Evolutionary conservation across 2,329 filamentous ascomycete species (phyloP).

Genomic region (Colletotrichum karsti): DNA sequence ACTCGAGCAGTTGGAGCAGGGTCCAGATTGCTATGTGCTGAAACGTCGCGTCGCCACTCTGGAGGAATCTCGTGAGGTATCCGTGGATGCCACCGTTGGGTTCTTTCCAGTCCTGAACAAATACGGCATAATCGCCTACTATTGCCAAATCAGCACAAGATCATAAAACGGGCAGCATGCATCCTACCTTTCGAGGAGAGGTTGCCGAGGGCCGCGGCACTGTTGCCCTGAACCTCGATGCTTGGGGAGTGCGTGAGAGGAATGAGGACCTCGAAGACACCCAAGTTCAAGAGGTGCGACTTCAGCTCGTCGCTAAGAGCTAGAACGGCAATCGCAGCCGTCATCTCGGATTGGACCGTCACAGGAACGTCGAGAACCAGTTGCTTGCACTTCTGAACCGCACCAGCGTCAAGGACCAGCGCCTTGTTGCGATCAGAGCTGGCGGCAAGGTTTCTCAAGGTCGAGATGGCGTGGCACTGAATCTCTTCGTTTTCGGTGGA

Average conservation of each 20-base stretch:
- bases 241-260: conserved; percentile 94
- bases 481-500: conserved; percentile 99
- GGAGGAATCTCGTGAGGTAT: conserved; percentile 91
- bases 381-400: conserved; percentile 98
- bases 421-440: conserved; percentile 98
- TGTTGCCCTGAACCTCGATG: conserved; percentile 98
- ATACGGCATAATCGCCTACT: conserved; percentile 98
- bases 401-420: conserved; percentile 93
- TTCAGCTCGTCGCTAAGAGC: conserved; percentile 97
- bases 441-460: conserved; percentile 91
- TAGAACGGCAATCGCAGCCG: conserved; percentile 96
- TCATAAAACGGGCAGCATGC: neutral
- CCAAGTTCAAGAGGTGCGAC: conserved; percentile 86
- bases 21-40: conserved; percentile 99
- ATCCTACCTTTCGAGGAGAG: conserved; percentile 90
- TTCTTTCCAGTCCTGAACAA: conserved; percentile 92
- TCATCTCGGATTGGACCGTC: conserved; percentile 98
- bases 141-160: conserved; percentile 23
- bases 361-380: conserved; percentile 92
- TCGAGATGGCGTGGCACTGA: conserved; percentile 98
- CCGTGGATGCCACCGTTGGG: conserved; percentile 95
- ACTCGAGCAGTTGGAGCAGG: conserved; percentile 92
- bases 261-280: conserved; percentile 96
- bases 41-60: conserved; percentile 95
- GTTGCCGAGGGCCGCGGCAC: conserved; percentile 93